phyloP scores from a whole-genome alignment of 495 filamentous ascomycete species.

The Niebla homalea region DNA sequence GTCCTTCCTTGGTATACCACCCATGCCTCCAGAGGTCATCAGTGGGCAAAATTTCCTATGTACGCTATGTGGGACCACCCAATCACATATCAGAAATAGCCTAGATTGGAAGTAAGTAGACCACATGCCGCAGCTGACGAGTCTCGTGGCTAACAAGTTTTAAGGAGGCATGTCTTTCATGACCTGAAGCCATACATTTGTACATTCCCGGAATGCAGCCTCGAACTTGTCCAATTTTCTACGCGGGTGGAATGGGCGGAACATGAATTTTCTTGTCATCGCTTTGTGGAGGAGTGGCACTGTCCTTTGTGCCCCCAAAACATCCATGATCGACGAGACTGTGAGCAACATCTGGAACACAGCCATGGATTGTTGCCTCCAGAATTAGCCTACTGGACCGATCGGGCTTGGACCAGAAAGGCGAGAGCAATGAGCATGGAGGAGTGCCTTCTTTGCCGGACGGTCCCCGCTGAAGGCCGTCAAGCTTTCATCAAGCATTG shows the following conservation, averaged over 20 bases:
- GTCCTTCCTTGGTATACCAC: too few species aligned
- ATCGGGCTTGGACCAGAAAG: too few species aligned
- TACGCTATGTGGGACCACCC: too few species aligned
- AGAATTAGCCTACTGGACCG: too few species aligned
- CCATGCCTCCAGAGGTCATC: too few species aligned
- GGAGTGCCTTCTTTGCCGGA: slow-evolving; percentile 10
- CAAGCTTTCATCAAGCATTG: slow-evolving; percentile 12
- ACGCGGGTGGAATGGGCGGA: slow-evolving; percentile 17
- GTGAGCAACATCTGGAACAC: too few species aligned
- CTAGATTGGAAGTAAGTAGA: too few species aligned
- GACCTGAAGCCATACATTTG: slow-evolving; percentile 26
- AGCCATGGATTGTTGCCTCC: too few species aligned
- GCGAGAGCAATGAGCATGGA: background rate
- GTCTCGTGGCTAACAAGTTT: too few species aligned
- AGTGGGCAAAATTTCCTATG: too few species aligned
- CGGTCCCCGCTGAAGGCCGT: slow-evolving; percentile 1
- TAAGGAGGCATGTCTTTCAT: slow-evolving; percentile 20
- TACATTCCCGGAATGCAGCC: slow-evolving; percentile 17
- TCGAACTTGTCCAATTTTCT: slow-evolving; percentile 14
- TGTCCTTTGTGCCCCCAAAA: slow-evolving; percentile 6
- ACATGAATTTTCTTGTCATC: slow-evolving; percentile 22
- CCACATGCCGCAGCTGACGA: too few species aligned
- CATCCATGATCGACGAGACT: background rate
- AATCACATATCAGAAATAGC: too few species aligned
- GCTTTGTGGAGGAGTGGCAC: slow-evolving; percentile 7